phyloP scores from a whole-genome alignment of 208 protist genomes.

The Trypanosoma brucei region DNA sequence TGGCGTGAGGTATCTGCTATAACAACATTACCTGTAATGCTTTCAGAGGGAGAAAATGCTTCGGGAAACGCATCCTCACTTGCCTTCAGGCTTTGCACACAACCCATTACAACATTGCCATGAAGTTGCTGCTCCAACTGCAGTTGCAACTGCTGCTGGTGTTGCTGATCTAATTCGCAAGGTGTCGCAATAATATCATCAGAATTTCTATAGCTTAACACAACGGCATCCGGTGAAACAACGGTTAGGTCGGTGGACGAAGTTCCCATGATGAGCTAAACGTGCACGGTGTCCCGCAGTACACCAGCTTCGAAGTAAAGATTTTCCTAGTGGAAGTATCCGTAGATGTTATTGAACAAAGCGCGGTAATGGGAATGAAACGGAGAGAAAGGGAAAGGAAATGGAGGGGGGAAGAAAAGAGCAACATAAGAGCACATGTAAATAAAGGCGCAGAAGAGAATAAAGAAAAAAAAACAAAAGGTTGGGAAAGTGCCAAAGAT shows the following conservation, averaged over 20 bases:
- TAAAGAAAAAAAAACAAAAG: too few relatives aligned
- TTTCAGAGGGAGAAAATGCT: not conserved
- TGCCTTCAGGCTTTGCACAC: not conserved
- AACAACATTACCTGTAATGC: not conserved
- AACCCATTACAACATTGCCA: not conserved
- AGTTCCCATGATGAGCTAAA: not conserved
- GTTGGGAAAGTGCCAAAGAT: too few relatives aligned
- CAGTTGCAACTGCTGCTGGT: not conserved
- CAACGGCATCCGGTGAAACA: not conserved
- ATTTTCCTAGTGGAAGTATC: too few relatives aligned
- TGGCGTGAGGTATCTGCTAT: not conserved
- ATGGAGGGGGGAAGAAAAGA: too few relatives aligned
- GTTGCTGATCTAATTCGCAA: not conserved
- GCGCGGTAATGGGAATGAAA: too few relatives aligned
- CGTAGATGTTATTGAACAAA: too few relatives aligned
- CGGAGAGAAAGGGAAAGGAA: too few relatives aligned
- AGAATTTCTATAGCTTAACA: not conserved
- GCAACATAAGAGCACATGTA: too few relatives aligned
- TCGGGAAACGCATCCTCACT: not conserved
- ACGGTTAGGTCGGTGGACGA: not conserved
- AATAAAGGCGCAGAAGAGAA: too few relatives aligned
- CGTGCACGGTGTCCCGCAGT: too few relatives aligned
- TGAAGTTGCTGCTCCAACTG: conserved; percentile 1
- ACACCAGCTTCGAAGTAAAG: too few relatives aligned
- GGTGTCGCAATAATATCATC: not conserved